Conservation (phyloP, 225 moss, liverwort and hornwort species). For the Asterella californica region DNA sequence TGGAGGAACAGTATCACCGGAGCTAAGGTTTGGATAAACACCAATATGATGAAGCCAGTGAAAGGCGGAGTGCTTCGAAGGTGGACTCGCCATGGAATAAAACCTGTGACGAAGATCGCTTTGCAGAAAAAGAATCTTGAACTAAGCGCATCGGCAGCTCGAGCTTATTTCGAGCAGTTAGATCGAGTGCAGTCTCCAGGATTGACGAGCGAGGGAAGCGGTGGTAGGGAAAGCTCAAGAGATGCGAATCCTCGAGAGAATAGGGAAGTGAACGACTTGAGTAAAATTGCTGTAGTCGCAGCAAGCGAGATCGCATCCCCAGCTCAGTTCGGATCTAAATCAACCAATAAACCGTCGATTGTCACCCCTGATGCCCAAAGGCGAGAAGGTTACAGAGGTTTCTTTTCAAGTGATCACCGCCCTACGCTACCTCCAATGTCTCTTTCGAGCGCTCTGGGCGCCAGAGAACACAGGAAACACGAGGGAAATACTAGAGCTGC, state of each 20-base stretch:
- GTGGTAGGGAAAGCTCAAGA: constrained; percentile 5
- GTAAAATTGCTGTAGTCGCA: neutral
- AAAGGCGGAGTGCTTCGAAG: constrained; percentile 60
- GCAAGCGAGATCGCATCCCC: neutral
- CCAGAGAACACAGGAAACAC: constrained; percentile 29
- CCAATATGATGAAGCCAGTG: constrained; percentile 65
- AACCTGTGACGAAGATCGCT: constrained; percentile 57
- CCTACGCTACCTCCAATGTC: constrained; percentile 36
- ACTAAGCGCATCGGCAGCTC: constrained; percentile 80
- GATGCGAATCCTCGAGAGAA: neutral
- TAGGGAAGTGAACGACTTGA: neutral
- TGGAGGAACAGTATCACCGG: constrained; percentile 57
- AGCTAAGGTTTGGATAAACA: constrained; percentile 69
- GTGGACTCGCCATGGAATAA: constrained; percentile 52
- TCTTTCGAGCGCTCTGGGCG: constrained; percentile 38
- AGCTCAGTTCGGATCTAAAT: neutral
- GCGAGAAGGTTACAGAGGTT: constrained; percentile 2
- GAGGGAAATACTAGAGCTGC: constrained; percentile 10
- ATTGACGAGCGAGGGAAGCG: constrained; percentile 10
- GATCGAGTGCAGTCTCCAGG: constrained; percentile 42
- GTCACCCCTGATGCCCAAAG: neutral
- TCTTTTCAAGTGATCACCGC: constrained; percentile 24
- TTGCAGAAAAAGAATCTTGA: constrained; percentile 74
- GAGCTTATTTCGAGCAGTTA: constrained; percentile 59
- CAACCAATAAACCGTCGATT: too few relatives aligned